Conservation (phyloP, 805 yeast species). For the Maudiozyma serrabonitensis region DNA sequence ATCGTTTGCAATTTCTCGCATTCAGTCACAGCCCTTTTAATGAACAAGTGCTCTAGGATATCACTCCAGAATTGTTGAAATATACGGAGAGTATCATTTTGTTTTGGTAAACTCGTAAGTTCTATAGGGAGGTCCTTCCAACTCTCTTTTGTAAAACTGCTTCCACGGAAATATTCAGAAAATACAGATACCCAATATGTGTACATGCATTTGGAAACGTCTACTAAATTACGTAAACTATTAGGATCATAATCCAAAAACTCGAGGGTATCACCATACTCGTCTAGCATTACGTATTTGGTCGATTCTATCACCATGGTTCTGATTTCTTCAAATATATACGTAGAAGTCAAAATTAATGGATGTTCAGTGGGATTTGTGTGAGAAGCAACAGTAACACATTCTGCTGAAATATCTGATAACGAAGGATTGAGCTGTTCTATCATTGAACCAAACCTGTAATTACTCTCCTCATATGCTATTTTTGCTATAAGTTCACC, state of each 20-base stretch:
- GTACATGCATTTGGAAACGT: slow-evolving; percentile 35
- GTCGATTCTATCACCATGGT: slow-evolving; percentile 37
- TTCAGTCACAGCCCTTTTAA: slow-evolving; percentile 27
- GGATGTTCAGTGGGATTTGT: not conserved
- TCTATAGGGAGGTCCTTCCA: slow-evolving; percentile 22
- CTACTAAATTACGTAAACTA: slow-evolving; percentile 30
- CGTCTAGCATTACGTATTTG: slow-evolving; percentile 41
- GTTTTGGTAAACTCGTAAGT: slow-evolving; percentile 24
- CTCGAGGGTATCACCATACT: slow-evolving; percentile 47
- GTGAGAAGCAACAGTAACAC: not conserved
- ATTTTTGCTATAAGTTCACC: slow-evolving; percentile 37
- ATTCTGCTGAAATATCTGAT: not conserved
- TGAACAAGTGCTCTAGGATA: slow-evolving; percentile 36
- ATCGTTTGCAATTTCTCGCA: slow-evolving; percentile 25
- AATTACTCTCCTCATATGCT: slow-evolving; percentile 31
- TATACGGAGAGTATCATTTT: slow-evolving; percentile 23
- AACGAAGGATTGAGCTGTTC: not conserved
- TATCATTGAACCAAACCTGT: slow-evolving; percentile 11
- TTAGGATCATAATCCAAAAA: slow-evolving; percentile 40
- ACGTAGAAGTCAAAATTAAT: slow-evolving; percentile 1
- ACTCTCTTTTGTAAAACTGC: slow-evolving; percentile 13
- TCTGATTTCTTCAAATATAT: slow-evolving; percentile 35
- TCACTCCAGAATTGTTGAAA: slow-evolving; percentile 47
- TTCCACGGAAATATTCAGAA: slow-evolving; percentile 34
- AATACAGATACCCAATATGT: slow-evolving; percentile 52